Evolutionary conservation across 1,284 basidiomycete genomes (phyloP).

Genomic region (Cutaneotrichosporon curvatum): DNA sequence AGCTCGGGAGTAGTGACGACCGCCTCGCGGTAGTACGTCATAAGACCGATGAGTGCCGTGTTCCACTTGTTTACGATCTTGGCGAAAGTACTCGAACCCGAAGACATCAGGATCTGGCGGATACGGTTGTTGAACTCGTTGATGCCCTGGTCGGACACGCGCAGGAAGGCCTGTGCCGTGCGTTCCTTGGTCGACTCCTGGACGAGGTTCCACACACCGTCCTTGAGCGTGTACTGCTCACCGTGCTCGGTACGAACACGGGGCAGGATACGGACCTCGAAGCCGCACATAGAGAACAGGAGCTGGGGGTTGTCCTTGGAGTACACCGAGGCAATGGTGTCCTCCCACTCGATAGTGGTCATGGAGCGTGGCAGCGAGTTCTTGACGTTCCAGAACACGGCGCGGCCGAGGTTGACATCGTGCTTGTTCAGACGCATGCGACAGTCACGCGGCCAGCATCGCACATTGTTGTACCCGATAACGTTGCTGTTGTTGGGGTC

Average conservation of each 20-base stretch:
- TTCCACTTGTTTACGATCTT: constrained; percentile 99
- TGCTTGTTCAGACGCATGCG: constrained; percentile 99
- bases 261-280: constrained; percentile 94
- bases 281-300: constrained; percentile 96
- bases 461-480: constrained; percentile 98
- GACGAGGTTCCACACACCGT: constrained; percentile 95
- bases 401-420: constrained; percentile 95
- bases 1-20: constrained; percentile 96
- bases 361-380: constrained; percentile 91
- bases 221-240: constrained; percentile 92
- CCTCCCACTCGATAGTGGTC: constrained; percentile 99
- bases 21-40: constrained; percentile 99
- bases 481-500: constrained; percentile 99
- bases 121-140: constrained; percentile 95
- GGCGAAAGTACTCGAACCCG: constrained; percentile 95
- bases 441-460: constrained; percentile 98
- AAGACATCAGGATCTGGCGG: constrained; percentile 95
- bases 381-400: constrained; percentile 99
- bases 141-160: constrained; percentile 94
- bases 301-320: constrained; percentile 97
- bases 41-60: constrained; percentile 84
- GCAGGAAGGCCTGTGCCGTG: constrained; percentile 93
- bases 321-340: constrained; percentile 92
- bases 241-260: constrained; percentile 80
- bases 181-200: constrained; percentile 95